A percentile compares a stretch with the other conserved stretches of the same genome.
These are phyloP conservation scores for Colletotrichum scovillei DNA, from an alignment of 2,329 filamentous ascomycete species.

Conservation along the genomic window DNA sequence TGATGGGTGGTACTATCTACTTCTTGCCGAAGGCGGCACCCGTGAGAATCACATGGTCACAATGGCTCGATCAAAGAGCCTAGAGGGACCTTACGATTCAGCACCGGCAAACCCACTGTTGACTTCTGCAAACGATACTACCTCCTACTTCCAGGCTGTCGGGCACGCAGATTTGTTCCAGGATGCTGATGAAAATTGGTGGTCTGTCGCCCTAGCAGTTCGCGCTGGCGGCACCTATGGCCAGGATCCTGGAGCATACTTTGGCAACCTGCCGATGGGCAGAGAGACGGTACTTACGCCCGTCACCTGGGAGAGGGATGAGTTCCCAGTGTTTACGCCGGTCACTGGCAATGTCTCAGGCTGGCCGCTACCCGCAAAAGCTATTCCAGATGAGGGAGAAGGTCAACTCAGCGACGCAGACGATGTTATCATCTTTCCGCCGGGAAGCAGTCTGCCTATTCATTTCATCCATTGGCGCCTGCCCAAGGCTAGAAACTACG, in stretches of 20 bases:
- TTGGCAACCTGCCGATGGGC: slow-evolving; percentile 50
- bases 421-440: slow-evolving; percentile 59
- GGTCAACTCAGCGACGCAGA: slow-evolving; percentile 55
- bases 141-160: slow-evolving; percentile 61
- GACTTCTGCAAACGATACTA: slow-evolving; percentile 55
- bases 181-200: slow-evolving; percentile 55
- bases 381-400: slow-evolving; percentile 43
- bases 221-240: slow-evolving; percentile 45
- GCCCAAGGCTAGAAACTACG: slow-evolving; percentile 58
- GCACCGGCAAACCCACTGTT: slow-evolving; percentile 57
- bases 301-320: slow-evolving; percentile 48
- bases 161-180: slow-evolving; percentile 69
- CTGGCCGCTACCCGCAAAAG: slow-evolving; percentile 50
- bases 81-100: slow-evolving; percentile 57
- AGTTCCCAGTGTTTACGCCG: slow-evolving; percentile 46
- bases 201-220: slow-evolving; percentile 54
- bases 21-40: slow-evolving; percentile 65
- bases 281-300: slow-evolving; percentile 54
- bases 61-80: slow-evolving; percentile 54
- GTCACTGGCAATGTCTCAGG: slow-evolving; percentile 46
- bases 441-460: slow-evolving; percentile 56
- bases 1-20: slow-evolving; percentile 63
- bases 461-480: slow-evolving; percentile 69
- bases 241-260: slow-evolving; percentile 48
- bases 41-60: slow-evolving; percentile 60